Evolutionary conservation across 176 grass and related monocot species (phyloP).

Genomic region (Alloteropsis semialata): DNA sequence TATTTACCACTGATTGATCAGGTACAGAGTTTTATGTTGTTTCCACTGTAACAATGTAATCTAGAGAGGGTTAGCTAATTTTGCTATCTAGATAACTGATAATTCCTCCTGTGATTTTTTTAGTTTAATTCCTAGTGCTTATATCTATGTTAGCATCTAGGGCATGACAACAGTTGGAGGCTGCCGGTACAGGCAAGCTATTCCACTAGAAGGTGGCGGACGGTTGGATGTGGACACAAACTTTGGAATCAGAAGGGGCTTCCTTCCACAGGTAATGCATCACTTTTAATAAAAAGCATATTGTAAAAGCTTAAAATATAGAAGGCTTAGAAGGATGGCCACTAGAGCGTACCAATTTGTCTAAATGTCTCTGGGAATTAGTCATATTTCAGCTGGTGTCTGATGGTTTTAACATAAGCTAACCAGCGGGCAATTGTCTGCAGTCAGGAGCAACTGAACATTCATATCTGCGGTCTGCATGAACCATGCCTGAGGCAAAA

Average conservation of each 20-base stretch:
- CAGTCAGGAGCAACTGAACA: not conserved
- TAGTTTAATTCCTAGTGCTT: conserved; percentile 11
- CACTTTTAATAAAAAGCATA: not conserved
- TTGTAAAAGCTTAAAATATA: not conserved
- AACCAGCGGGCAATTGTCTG: not conserved
- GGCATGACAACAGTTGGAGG: conserved; percentile 60
- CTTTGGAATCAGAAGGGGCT: conserved; percentile 57
- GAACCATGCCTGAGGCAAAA: not conserved
- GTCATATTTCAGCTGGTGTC: not conserved
- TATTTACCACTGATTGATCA: conserved; percentile 79
- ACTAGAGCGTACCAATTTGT: not conserved
- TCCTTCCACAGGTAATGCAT: conserved; percentile 76
- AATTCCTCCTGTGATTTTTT: not conserved
- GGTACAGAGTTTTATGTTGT: conserved; percentile 22
- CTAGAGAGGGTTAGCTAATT: not conserved
- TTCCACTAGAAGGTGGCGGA: conserved; percentile 67
- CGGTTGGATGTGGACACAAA: conserved; percentile 60
- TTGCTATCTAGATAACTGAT: not conserved
- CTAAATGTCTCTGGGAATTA: not conserved
- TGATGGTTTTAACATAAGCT: not conserved
- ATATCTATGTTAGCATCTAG: conserved; percentile 36
- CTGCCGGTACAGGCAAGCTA: conserved; percentile 72
- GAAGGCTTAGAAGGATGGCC: not conserved
- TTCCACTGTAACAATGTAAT: not conserved
- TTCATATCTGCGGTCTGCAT: not conserved